These are phyloP conservation scores for Paecilomyces variotii DNA, from an alignment of 2,329 filamentous ascomycete species.

Conservation along the genomic window DNA sequence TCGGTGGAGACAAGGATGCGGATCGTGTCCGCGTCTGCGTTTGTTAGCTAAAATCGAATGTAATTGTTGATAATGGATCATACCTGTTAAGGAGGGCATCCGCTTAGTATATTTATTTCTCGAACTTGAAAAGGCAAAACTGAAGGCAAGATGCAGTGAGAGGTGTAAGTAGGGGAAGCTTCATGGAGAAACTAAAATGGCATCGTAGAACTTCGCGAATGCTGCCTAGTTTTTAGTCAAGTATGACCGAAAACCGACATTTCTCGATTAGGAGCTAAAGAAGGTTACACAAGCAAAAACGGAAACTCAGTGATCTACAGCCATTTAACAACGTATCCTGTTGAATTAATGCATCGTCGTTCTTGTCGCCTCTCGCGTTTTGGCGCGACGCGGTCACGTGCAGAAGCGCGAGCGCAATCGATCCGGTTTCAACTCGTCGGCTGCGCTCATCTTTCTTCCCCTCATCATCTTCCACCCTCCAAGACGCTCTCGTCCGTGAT, in stretches of 20 bases:
- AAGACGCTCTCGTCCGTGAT: not conserved
- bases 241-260: not conserved
- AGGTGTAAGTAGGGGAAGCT: not conserved
- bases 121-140: not conserved
- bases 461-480: not conserved
- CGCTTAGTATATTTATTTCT: not conserved
- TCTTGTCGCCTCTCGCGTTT: not conserved
- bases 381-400: conserved; percentile 2
- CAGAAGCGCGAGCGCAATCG: conserved; percentile 4
- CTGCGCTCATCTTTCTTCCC: conserved; percentile 2
- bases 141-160: not conserved
- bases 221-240: not conserved
- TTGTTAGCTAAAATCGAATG: conserved; percentile 1
- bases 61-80: conserved; percentile 3
- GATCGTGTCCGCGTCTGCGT: conserved; percentile 67
- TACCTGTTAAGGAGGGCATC: conserved; percentile 23
- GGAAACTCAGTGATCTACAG: not conserved
- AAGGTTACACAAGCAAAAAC: not conserved
- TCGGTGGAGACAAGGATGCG: conserved; percentile 91
- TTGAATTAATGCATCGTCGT: not conserved
- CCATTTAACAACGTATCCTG: not conserved
- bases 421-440: not conserved
- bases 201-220: not conserved
- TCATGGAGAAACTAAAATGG: not conserved
- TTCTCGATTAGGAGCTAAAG: not conserved